Evolutionary conservation across 192 early-diverging fungal genomes (phyloP).

Genomic region (Coemansia sp.): DNA sequence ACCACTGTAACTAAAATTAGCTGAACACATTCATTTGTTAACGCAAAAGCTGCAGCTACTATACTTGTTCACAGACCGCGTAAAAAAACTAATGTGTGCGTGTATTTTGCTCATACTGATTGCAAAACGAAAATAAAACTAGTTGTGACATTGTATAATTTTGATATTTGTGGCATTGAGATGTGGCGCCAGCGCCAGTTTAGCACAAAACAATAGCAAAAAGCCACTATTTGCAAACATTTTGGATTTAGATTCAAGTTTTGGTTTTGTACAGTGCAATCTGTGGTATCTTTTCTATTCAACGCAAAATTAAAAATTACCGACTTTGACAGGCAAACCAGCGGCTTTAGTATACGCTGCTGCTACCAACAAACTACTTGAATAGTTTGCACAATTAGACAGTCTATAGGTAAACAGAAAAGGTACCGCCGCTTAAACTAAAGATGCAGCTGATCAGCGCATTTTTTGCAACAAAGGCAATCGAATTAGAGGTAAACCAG

Average conservation of each 20-base stretch:
- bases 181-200: background rate
- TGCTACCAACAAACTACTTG: background rate
- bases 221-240: conserved; percentile 8
- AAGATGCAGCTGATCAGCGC: background rate
- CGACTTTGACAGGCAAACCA: background rate
- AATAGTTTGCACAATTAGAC: background rate
- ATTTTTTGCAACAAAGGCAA: background rate
- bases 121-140: background rate
- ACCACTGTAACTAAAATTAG: conserved; percentile 11
- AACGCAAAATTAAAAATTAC: background rate
- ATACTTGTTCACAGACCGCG: background rate
- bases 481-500: background rate
- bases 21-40: conserved; percentile 1
- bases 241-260: background rate
- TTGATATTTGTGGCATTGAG: background rate
- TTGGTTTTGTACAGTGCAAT: background rate
- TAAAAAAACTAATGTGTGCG: background rate
- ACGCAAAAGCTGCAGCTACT: conserved; percentile 5
- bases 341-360: background rate
- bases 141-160: background rate
- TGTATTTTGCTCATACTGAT: conserved; percentile 5
- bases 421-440: background rate
- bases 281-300: background rate
- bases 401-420: background rate
- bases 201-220: conserved; percentile 2